Percentiles rank a stretch among this genome's conserved stretches.
phyloP scores from a whole-genome alignment of 169 alveolate species.

The Cryptosporidium meleagridis region DNA sequence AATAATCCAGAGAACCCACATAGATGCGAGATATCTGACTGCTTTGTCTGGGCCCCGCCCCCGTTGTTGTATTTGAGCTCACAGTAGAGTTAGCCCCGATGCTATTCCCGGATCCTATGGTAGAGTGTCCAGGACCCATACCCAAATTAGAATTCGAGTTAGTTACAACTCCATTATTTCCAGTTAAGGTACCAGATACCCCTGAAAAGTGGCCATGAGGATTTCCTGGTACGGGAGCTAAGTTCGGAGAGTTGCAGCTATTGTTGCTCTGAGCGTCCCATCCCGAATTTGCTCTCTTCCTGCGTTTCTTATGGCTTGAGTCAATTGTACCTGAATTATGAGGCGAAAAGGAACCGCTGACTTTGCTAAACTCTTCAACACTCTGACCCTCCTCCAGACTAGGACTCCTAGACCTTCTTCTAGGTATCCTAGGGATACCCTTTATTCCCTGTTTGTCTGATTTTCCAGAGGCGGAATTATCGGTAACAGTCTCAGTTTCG shows the following conservation, averaged over 20 bases:
- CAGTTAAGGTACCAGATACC: background rate
- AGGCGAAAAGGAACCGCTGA: conserved; percentile 54
- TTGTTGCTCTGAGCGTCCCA: conserved; percentile 68
- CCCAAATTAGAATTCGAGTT: conserved; percentile 9
- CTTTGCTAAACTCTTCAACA: conserved; percentile 45
- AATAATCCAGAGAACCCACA: conserved; percentile 82
- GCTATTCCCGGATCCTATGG: background rate
- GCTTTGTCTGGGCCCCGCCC: conserved; percentile 38
- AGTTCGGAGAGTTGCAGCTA: conserved; percentile 49
- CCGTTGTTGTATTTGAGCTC: background rate
- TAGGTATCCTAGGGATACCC: conserved; percentile 49
- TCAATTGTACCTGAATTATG: conserved; percentile 40
- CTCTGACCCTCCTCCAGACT: conserved; percentile 63
- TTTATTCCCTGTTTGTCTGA: conserved; percentile 31
- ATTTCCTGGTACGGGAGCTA: conserved; percentile 31
- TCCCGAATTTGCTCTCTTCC: conserved; percentile 62
- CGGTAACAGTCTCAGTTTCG: conserved; percentile 11
- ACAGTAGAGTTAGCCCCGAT: background rate
- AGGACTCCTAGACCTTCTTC: conserved; percentile 76
- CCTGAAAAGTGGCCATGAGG: conserved; percentile 6
- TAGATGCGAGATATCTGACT: conserved; percentile 80
- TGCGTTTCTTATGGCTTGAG: conserved; percentile 44
- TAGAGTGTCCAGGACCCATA: conserved; percentile 11
- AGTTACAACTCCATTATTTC: conserved; percentile 7
- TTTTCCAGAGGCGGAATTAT: background rate